phyloP scores from a whole-genome alignment of 805 yeast species.

The Saccharomyces mikatae region DNA sequence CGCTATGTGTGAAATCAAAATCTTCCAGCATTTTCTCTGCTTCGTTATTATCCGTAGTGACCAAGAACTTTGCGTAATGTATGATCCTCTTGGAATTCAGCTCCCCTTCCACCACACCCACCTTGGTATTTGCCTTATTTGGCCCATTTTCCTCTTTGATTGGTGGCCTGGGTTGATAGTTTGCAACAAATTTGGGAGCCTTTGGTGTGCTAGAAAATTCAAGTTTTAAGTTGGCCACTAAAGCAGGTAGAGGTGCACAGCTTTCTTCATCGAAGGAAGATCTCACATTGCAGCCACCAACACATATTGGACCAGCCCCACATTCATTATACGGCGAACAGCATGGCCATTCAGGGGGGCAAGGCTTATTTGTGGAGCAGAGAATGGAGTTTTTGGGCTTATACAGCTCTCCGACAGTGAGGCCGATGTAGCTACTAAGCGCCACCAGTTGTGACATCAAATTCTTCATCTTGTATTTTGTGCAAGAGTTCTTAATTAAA shows the following conservation, averaged over 20 bases:
- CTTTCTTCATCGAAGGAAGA: slow-evolving; percentile 55
- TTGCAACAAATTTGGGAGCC: background rate
- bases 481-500: background rate
- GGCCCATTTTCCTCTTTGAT: background rate
- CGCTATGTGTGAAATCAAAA: slow-evolving; percentile 59
- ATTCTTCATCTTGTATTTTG: background rate
- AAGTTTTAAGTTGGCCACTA: slow-evolving; percentile 35
- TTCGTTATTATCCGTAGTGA: slow-evolving; percentile 33
- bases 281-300: slow-evolving; percentile 83
- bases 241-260: slow-evolving; percentile 73
- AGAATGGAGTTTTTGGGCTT: slow-evolving; percentile 18
- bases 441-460: background rate
- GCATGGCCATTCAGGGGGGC: slow-evolving; percentile 78
- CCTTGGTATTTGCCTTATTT: background rate
- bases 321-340: slow-evolving; percentile 82
- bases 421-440: background rate
- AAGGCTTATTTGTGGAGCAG: slow-evolving; percentile 28
- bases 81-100: slow-evolving; percentile 17
- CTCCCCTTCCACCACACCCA: background rate
- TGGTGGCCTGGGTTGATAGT: background rate
- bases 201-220: slow-evolving; percentile 5
- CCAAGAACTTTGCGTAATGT: slow-evolving; percentile 22
- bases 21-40: slow-evolving; percentile 53
- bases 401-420: slow-evolving; percentile 12
- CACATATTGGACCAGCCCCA: slow-evolving; percentile 67